phyloP scores from a whole-genome alignment of 2,329 filamentous ascomycete genomes.

The Fonsecaea erecta region DNA sequence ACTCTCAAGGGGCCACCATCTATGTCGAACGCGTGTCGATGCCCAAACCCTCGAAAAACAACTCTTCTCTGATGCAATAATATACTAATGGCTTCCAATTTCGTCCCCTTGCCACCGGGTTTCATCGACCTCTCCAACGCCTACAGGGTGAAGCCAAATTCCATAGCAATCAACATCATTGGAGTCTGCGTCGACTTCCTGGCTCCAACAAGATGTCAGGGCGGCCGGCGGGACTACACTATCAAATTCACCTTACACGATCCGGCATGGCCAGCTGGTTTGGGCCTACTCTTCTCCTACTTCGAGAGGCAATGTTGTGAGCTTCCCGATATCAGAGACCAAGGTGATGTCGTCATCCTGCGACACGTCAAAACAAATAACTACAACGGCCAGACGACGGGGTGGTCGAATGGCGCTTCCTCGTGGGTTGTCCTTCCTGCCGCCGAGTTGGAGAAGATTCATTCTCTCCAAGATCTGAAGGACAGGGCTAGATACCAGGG shows the following conservation, averaged over 20 bases:
- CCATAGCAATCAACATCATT: conserved; percentile 54
- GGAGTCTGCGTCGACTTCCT: conserved; percentile 72
- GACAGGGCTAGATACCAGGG: conserved; percentile 9
- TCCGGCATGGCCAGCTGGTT: conserved; percentile 53
- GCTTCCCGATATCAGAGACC: conserved; percentile 52
- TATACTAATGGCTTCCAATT: background rate
- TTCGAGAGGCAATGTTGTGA: conserved; percentile 58
- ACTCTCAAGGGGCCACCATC: background rate
- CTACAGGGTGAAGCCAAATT: background rate
- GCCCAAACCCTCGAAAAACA: background rate
- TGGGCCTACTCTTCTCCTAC: conserved; percentile 59
- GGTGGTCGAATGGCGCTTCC: conserved; percentile 22
- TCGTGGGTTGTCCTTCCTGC: conserved; percentile 30
- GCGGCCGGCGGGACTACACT: conserved; percentile 61
- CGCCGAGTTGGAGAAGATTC: conserved; percentile 18
- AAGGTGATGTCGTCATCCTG: conserved; percentile 69
- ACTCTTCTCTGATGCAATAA: background rate
- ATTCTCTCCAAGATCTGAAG: conserved; percentile 23
- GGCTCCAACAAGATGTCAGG: conserved; percentile 56
- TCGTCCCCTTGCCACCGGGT: conserved; percentile 42
- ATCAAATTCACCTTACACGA: conserved; percentile 67
- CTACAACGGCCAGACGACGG: conserved; percentile 12
- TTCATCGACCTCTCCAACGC: conserved; percentile 53
- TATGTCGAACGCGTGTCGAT: background rate
- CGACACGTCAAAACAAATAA: conserved; percentile 56